phyloP scores from a whole-genome alignment of 768 basidiomycete genomes.

The Naganishia vaughanmartiniae region DNA sequence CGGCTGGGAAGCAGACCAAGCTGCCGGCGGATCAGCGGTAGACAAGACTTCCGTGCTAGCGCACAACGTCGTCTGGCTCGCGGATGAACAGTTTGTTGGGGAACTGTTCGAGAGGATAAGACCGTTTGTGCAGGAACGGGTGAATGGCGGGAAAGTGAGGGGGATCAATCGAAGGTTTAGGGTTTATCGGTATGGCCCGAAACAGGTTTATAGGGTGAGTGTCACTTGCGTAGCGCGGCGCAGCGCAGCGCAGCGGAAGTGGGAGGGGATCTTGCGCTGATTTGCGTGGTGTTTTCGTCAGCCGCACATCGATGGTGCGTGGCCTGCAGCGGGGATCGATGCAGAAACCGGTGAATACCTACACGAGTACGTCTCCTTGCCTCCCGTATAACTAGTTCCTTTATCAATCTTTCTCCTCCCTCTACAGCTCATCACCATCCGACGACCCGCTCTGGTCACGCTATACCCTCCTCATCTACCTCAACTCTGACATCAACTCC shows the following conservation, averaged over 20 bases:
- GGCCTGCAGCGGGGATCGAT: conserved; percentile 58
- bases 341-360: conserved; percentile 56
- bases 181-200: conserved; percentile 59
- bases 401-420: background rate
- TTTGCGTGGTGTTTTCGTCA: conserved; percentile 28
- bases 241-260: no score
- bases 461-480: conserved; percentile 59
- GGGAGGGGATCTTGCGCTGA: conserved; percentile 14
- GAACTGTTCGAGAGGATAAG: conserved; percentile 56
- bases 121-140: conserved; percentile 55
- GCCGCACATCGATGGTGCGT: conserved; percentile 61
- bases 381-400: no score
- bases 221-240: background rate
- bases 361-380: conserved; percentile 55
- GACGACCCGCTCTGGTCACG: conserved; percentile 58
- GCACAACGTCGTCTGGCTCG: conserved; percentile 61
- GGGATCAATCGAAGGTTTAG: conserved; percentile 60
- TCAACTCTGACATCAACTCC: conserved; percentile 57
- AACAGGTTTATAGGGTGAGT: conserved; percentile 56
- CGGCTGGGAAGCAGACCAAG: conserved; percentile 60
- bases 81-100: conserved; percentile 55
- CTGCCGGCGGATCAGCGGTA: conserved; percentile 56
- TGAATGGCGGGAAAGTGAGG: conserved; percentile 55
- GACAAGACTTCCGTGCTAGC: conserved; percentile 57
- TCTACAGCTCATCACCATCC: conserved; percentile 41